These are phyloP conservation scores for Hemerocallis citrina DNA, from an alignment of 106 monocot species.

Conservation along the genomic window DNA sequence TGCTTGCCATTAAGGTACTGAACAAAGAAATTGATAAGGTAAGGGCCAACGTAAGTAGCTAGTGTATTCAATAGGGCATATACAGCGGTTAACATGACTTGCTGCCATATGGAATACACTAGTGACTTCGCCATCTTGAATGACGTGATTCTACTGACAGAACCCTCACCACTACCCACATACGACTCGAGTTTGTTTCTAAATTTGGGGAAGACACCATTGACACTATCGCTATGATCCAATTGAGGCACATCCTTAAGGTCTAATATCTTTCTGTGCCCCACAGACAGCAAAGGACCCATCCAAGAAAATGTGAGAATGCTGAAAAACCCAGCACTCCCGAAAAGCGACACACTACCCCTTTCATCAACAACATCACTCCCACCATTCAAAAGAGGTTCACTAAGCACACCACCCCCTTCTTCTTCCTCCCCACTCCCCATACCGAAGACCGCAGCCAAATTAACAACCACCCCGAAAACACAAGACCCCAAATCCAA, in stretches of 20 bases:
- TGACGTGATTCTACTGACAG: slow-evolving; percentile 15
- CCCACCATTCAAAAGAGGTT: slow-evolving; percentile 55
- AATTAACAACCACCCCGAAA: slow-evolving; percentile 23
- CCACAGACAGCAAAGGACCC: slow-evolving; percentile 48
- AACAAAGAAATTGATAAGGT: slow-evolving; percentile 74
- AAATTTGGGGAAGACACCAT: slow-evolving; percentile 42
- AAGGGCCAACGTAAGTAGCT: slow-evolving; percentile 76
- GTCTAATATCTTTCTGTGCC: slow-evolving; percentile 59
- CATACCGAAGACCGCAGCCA: slow-evolving; percentile 31
- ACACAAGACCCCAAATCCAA: slow-evolving; percentile 45
- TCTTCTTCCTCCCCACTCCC: slow-evolving; percentile 15
- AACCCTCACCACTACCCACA: neutral
- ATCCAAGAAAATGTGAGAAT: slow-evolving; percentile 85
- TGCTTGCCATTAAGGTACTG: slow-evolving; percentile 62
- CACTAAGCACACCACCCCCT: slow-evolving; percentile 16
- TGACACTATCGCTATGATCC: slow-evolving; percentile 40
- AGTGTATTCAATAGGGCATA: slow-evolving; percentile 37
- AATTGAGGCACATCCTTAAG: slow-evolving; percentile 61
- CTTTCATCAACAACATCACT: neutral
- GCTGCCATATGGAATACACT: slow-evolving; percentile 32
- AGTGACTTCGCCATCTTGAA: slow-evolving; percentile 52
- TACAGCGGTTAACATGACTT: slow-evolving; percentile 43
- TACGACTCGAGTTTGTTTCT: slow-evolving; percentile 44
- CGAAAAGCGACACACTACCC: slow-evolving; percentile 24
- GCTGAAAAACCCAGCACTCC: slow-evolving; percentile 50